phyloP scores from a whole-genome alignment of 345 rosid genomes.

The Melaleuca quinquenervia region DNA sequence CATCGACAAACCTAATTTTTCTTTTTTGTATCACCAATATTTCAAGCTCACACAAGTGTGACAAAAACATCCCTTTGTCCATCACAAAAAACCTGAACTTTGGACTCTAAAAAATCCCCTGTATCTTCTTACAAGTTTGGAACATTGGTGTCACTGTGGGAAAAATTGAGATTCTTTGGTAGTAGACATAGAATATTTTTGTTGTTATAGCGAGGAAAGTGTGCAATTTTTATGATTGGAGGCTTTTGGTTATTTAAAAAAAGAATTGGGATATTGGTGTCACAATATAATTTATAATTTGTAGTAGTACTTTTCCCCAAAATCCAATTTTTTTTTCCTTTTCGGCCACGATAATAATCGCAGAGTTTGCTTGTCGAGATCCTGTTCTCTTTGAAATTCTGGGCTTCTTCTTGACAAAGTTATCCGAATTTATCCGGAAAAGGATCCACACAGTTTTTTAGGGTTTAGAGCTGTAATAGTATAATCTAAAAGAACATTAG shows the following conservation, averaged over 20 bases:
- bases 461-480: neutral
- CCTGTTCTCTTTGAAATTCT: too few species aligned
- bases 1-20: neutral
- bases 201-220: too few species aligned
- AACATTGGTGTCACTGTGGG: neutral
- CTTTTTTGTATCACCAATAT: neutral
- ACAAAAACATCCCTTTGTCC: neutral
- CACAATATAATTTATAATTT: neutral
- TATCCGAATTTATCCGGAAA: neutral
- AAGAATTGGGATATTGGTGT: neutral
- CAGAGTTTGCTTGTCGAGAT: too few species aligned
- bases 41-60: neutral
- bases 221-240: too few species aligned
- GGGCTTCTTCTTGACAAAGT: neutral
- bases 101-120: neutral
- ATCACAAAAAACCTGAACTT: neutral
- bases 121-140: neutral
- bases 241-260: neutral
- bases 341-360: too few species aligned
- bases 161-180: neutral
- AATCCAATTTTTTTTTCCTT: neutral
- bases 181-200: neutral
- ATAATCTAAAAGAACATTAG: neutral
- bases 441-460: neutral
- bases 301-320: neutral